Conservation (phyloP, 2,329 filamentous ascomycete genomes). For the Xylariaceae sp. region DNA sequence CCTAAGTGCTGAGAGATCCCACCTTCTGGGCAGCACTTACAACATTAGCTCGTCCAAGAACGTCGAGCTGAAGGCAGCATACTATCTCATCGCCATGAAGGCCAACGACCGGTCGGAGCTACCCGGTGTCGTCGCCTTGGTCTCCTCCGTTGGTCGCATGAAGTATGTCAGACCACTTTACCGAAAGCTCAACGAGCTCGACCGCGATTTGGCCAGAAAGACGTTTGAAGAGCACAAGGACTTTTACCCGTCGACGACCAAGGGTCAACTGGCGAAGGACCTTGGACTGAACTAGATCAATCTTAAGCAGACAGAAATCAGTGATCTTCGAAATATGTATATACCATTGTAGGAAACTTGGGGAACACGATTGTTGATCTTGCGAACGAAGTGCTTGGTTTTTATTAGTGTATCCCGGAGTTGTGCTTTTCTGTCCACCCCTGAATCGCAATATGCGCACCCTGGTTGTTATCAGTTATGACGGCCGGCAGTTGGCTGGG, state of each 20-base stretch:
- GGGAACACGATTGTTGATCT: background rate
- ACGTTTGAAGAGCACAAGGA: slow-evolving; percentile 84
- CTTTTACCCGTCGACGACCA: slow-evolving; percentile 95
- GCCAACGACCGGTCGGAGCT: slow-evolving; percentile 67
- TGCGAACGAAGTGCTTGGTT: no score
- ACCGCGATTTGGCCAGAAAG: slow-evolving; percentile 67
- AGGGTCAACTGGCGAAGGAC: slow-evolving; percentile 81
- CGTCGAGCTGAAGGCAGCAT: slow-evolving; percentile 77
- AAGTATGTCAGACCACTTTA: slow-evolving; percentile 92
- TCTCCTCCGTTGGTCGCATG: slow-evolving; percentile 86
- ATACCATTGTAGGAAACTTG: background rate
- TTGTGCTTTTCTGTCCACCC: no score
- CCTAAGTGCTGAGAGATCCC: slow-evolving; percentile 60
- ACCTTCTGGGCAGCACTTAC: slow-evolving; percentile 70
- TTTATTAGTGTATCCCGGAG: no score
- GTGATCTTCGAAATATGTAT: background rate
- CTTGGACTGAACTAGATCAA: slow-evolving; percentile 41
- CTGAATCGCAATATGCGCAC: no score
- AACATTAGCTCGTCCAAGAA: slow-evolving; percentile 70
- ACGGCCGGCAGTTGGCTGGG: background rate
- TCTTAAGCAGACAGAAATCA: background rate
- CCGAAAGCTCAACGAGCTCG: slow-evolving; percentile 66
- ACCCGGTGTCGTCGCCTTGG: slow-evolving; percentile 63
- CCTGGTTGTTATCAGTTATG: no score
- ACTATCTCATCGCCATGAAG: slow-evolving; percentile 71